Conservation (phyloP, 2,329 filamentous ascomycete species). For the Corinectria fuckeliana region DNA sequence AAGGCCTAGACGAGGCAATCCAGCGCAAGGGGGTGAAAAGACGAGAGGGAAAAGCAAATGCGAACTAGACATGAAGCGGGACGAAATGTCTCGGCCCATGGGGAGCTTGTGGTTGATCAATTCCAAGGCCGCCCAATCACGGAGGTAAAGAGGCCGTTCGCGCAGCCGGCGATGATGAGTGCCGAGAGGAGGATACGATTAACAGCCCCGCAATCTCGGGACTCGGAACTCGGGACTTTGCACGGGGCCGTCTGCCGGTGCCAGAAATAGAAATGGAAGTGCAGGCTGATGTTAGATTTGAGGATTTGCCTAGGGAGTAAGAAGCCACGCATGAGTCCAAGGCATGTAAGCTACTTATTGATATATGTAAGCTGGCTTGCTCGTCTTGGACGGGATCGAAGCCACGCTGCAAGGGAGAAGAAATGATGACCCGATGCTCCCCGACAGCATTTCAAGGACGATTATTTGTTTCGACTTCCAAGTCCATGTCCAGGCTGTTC, state of each 20-base stretch:
- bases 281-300: constrained; percentile 2
- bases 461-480: no score
- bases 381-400: background rate
- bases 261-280: constrained; percentile 14
- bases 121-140: background rate
- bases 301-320: background rate
- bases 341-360: no score
- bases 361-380: constrained; percentile 3
- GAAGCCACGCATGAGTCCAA: background rate
- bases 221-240: background rate
- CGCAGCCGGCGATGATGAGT: background rate
- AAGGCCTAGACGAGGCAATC: background rate
- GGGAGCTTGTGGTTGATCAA: background rate
- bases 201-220: background rate
- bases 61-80: background rate
- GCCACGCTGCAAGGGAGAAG: background rate
- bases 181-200: background rate
- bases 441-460: no score
- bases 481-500: no score
- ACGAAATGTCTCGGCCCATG: background rate
- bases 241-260: background rate
- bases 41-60: background rate
- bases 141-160: background rate
- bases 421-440: constrained; percentile 18
- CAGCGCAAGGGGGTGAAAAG: background rate